phyloP scores from a whole-genome alignment of 1,284 basidiomycete species.

The Ceratobasidium sp. region DNA sequence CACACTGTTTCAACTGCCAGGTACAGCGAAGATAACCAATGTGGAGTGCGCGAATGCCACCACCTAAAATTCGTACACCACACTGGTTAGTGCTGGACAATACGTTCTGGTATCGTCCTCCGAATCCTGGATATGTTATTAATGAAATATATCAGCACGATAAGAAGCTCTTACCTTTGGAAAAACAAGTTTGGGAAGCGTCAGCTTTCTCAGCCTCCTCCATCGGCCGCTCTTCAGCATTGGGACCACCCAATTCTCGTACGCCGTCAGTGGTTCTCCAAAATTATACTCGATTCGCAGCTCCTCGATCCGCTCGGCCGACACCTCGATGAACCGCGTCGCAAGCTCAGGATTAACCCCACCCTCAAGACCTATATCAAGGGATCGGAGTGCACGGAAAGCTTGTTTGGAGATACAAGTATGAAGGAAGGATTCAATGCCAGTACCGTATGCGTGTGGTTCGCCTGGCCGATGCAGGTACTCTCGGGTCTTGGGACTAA shows the following conservation, averaged over 20 bases:
- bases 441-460: conserved; percentile 4
- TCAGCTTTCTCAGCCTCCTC: background rate
- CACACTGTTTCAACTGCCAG: too few relatives aligned
- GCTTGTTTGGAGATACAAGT: background rate
- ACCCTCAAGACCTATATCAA: background rate
- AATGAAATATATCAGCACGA: background rate
- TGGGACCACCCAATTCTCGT: background rate
- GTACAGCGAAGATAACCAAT: too few relatives aligned
- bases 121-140: background rate
- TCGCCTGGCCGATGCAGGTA: conserved; percentile 4
- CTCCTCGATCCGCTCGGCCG: background rate
- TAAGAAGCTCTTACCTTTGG: background rate
- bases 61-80: background rate
- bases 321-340: conserved; percentile 5
- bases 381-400: conserved; percentile 1
- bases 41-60: too few relatives aligned
- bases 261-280: conserved; percentile 5
- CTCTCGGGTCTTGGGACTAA: background rate
- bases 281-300: conserved; percentile 12
- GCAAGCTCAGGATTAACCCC: background rate
- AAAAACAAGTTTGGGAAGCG: background rate
- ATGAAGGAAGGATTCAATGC: conserved; percentile 4
- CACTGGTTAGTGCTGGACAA: background rate
- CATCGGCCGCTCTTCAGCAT: conserved; percentile 6
- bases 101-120: background rate